These are phyloP conservation scores for Aspergillus incahuasiensis DNA, from an alignment of 495 filamentous ascomycete species.

Conservation along the genomic window DNA sequence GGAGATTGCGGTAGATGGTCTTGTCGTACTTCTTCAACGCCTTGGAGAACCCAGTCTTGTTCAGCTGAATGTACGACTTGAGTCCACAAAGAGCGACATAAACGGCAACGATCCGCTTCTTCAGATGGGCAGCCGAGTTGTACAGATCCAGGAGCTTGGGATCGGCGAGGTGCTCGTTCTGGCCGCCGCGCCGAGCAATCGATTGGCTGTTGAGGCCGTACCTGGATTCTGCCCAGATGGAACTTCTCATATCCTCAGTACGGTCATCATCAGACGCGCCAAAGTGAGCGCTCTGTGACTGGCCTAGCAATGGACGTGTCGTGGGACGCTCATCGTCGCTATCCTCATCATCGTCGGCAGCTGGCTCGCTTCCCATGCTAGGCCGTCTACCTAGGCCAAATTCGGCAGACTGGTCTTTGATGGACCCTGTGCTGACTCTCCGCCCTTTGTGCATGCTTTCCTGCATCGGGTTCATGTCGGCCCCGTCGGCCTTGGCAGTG, in stretches of 20 bases:
- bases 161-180: conserved; percentile 67
- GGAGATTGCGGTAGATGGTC: conserved; percentile 75
- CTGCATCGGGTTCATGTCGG: conserved; percentile 51
- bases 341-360: conserved; percentile 59
- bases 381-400: conserved; percentile 42
- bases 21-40: conserved; percentile 99
- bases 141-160: conserved; percentile 65
- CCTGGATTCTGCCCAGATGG: conserved; percentile 27
- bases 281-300: conserved; percentile 30
- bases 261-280: conserved; percentile 35
- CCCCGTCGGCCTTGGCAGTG: conserved; percentile 55
- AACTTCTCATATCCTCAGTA: conserved; percentile 44
- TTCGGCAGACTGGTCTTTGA: conserved; percentile 37
- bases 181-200: conserved; percentile 17
- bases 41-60: conserved; percentile 93
- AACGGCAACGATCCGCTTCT: conserved; percentile 79
- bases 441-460: conserved; percentile 43
- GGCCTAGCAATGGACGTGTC: conserved; percentile 12
- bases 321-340: conserved; percentile 34
- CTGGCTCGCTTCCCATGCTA: conserved; percentile 46
- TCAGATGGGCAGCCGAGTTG: conserved; percentile 78
- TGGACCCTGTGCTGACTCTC: conserved; percentile 37
- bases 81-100: conserved; percentile 96
- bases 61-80: conserved; percentile 92
- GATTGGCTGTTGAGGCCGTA: conserved; percentile 15